Conservation (phyloP, 768 basidiomycete genomes). For the Mycena pura region DNA sequence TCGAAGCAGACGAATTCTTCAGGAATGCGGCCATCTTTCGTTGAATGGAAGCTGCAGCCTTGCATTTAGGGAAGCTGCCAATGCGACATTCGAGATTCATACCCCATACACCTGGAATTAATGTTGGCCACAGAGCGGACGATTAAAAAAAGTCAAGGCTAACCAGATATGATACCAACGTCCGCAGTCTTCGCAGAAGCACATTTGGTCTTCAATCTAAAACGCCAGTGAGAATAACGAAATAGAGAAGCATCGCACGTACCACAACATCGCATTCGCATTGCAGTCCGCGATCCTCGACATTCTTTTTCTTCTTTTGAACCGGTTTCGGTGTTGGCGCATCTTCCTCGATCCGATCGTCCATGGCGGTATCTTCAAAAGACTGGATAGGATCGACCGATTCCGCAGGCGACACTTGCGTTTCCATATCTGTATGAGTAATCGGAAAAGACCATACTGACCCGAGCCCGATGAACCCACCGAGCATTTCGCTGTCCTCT, state of each 20-base stretch:
- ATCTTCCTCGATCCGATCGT: slow-evolving; percentile 18
- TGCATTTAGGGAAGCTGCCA: not conserved
- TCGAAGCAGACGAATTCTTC: slow-evolving; percentile 73
- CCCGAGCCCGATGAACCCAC: slow-evolving; percentile 36
- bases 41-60: slow-evolving; percentile 66
- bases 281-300: slow-evolving; percentile 51
- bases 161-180: slow-evolving; percentile 83
- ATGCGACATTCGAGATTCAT: not conserved
- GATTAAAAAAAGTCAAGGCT: slow-evolving; percentile 33
- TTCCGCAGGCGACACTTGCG: slow-evolving; percentile 35
- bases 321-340: slow-evolving; percentile 23
- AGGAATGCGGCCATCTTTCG: slow-evolving; percentile 64
- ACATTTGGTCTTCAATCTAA: slow-evolving; percentile 62
- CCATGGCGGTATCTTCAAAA: slow-evolving; percentile 36
- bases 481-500: slow-evolving; percentile 56
- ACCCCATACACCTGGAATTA: slow-evolving; percentile 49
- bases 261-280: slow-evolving; percentile 77
- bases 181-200: slow-evolving; percentile 76
- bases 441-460: not conserved
- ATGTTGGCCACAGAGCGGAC: not conserved
- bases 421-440: slow-evolving; percentile 47
- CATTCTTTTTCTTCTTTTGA: slow-evolving; percentile 21
- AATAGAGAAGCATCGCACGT: slow-evolving; percentile 24
- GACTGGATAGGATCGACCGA: slow-evolving; percentile 47
- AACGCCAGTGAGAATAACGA: not conserved